These are phyloP conservation scores for Paspalum vaginatum DNA, from an alignment of 176 grass and related monocot genomes.

Conservation along the genomic window DNA sequence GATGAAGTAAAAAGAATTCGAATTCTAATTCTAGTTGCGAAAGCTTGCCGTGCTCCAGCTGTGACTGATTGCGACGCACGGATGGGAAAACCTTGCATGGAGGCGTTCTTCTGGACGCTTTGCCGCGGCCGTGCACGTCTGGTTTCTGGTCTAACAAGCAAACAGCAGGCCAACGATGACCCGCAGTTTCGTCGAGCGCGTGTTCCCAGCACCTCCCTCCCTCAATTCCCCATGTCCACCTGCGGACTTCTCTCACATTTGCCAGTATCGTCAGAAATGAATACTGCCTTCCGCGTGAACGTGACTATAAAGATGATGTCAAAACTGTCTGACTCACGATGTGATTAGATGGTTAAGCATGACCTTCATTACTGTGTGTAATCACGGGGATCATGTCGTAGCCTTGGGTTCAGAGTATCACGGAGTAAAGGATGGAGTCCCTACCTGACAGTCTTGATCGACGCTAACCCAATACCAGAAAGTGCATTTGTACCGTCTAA, in stretches of 20 bases:
- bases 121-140: constrained; percentile 18
- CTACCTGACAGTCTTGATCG: background rate
- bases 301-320: no score
- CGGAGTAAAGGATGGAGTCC: background rate
- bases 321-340: background rate
- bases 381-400: background rate
- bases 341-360: background rate
- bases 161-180: background rate
- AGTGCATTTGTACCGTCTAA: no score
- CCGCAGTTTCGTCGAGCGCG: constrained; percentile 22
- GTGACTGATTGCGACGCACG: constrained; percentile 51
- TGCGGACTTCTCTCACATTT: background rate
- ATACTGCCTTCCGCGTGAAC: background rate
- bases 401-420: background rate
- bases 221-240: background rate
- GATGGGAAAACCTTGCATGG: constrained; percentile 27
- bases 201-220: background rate
- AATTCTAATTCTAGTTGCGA: constrained; percentile 14
- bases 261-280: background rate
- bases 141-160: constrained; percentile 34
- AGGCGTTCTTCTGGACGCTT: constrained; percentile 23
- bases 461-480: no score
- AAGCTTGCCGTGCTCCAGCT: constrained; percentile 48
- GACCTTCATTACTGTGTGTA: background rate
- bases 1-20: background rate